phyloP scores from a whole-genome alignment of 345 rosid species.

The Moricandia moricandioides region DNA sequence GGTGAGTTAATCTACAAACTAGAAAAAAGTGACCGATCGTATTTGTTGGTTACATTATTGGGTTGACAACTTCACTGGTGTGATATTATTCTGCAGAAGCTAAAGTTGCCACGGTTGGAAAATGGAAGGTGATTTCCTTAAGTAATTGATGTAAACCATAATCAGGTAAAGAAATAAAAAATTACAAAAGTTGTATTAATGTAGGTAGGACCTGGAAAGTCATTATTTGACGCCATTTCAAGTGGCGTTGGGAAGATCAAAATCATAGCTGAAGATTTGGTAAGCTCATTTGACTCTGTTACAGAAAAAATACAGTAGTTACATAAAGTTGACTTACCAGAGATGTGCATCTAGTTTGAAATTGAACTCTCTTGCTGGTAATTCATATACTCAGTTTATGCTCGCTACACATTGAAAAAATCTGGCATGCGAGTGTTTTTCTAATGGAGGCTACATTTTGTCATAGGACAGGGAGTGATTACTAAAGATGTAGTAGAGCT shows the following conservation, averaged over 20 bases:
- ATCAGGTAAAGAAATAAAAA: constrained; percentile 16
- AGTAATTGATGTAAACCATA: constrained; percentile 23
- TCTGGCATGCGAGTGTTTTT: not conserved
- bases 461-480: constrained; percentile 72
- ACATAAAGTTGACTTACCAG: not conserved
- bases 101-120: constrained; percentile 73
- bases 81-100: constrained; percentile 60
- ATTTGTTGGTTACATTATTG: constrained; percentile 1
- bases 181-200: constrained; percentile 35
- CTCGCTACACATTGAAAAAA: not conserved
- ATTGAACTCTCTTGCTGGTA: not conserved
- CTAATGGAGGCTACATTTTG: constrained; percentile 12
- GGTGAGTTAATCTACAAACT: constrained; percentile 51
- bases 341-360: not conserved
- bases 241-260: constrained; percentile 65
- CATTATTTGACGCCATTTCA: constrained; percentile 75
- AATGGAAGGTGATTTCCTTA: constrained; percentile 64
- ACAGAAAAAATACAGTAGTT: not conserved
- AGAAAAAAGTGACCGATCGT: constrained; percentile 2
- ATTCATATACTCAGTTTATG: too few relatives aligned
- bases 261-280: constrained; percentile 95
- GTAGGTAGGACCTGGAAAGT: constrained; percentile 96
- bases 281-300: constrained; percentile 39
- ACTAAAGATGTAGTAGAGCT: constrained; percentile 87
- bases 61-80: not conserved